Conservation (phyloP, 495 filamentous ascomycete genomes). For the Annulohypoxylon nitens region DNA sequence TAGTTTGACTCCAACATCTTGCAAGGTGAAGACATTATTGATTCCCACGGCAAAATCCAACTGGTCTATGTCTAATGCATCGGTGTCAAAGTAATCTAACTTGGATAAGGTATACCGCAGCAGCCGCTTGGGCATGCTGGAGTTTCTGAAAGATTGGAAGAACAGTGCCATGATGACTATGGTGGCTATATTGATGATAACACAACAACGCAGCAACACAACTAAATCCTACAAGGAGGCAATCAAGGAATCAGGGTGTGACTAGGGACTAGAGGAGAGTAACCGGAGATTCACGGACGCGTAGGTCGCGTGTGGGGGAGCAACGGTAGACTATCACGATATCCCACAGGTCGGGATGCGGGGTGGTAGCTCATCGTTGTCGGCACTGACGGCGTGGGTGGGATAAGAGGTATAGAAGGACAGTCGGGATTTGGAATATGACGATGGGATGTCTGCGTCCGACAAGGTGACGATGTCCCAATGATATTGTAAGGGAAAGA, state of each 20-base stretch:
- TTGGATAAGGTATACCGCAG: conserved; percentile 84
- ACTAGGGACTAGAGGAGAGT: not conserved
- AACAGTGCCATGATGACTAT: conserved; percentile 64
- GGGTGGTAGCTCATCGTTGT: conserved; percentile 51
- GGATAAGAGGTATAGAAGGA: conserved; percentile 10
- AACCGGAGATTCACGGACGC: conserved; percentile 45
- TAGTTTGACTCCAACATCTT: conserved; percentile 81
- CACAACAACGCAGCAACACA: not conserved
- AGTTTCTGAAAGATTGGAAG: conserved; percentile 72
- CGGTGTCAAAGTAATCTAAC: conserved; percentile 83
- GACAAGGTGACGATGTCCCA: conserved; percentile 21
- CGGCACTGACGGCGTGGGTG: conserved; percentile 41
- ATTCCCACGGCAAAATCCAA: conserved; percentile 82
- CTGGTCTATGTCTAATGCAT: conserved; percentile 82
- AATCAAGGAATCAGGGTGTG: not conserved
- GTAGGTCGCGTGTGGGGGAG: conserved; percentile 48
- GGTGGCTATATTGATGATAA: conserved; percentile 20
- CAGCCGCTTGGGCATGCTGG: conserved; percentile 83
- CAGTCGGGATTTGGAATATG: conserved; percentile 3
- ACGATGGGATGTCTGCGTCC: conserved; percentile 22
- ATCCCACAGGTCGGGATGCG: conserved; percentile 51
- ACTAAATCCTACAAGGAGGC: not conserved
- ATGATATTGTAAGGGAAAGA: conserved; percentile 4
- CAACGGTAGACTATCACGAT: conserved; percentile 49
- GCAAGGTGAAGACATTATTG: conserved; percentile 81